Percentiles rank a stretch among this genome's conserved stretches.
phyloP scores from a whole-genome alignment of 1,139 yeast genomes.

The Yamadazyma oceani region DNA sequence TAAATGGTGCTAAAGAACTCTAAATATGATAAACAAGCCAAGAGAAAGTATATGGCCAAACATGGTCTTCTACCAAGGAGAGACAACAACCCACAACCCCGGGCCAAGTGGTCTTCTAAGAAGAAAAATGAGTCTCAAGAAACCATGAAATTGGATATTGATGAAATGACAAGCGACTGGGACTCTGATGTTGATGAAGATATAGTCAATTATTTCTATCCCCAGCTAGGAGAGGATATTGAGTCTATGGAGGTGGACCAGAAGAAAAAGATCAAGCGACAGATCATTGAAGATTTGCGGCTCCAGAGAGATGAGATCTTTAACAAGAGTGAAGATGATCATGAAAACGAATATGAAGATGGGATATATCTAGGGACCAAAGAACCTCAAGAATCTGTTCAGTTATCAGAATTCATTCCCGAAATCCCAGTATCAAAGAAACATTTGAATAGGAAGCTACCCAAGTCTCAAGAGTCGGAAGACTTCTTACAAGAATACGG shows the following conservation, averaged over 20 bases:
- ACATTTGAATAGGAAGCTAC: constrained; percentile 28
- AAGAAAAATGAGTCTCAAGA: constrained; percentile 16
- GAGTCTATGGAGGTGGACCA: constrained; percentile 32
- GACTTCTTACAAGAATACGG: constrained; percentile 45
- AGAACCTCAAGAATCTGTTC: constrained; percentile 9
- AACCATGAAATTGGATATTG: constrained; percentile 31
- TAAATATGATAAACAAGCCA: constrained; percentile 49
- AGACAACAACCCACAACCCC: constrained; percentile 1
- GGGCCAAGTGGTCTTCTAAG: constrained; percentile 40
- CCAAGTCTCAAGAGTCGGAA: constrained; percentile 30
- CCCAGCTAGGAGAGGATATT: constrained; percentile 33
- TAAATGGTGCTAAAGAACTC: constrained; percentile 48
- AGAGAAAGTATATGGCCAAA: constrained; percentile 37
- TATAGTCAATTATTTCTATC: constrained; percentile 42
- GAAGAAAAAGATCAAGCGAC: constrained; percentile 37
- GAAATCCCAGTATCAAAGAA: constrained; percentile 21
- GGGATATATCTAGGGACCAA: constrained; percentile 41
- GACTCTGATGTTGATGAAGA: constrained; percentile 47
- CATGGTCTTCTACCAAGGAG: constrained; percentile 32
- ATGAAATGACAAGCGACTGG: constrained; percentile 36
- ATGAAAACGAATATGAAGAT: constrained; percentile 18
- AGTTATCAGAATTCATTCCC: constrained; percentile 29
- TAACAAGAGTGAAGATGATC: constrained; percentile 12
- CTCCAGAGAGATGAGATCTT: constrained; percentile 20
- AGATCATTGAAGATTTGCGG: constrained; percentile 33